Percentiles rank a stretch among this genome's conserved stretches.
These are phyloP conservation scores for Collybiopsis confluens DNA, from an alignment of 768 basidiomycete species.

Conservation along the genomic window DNA sequence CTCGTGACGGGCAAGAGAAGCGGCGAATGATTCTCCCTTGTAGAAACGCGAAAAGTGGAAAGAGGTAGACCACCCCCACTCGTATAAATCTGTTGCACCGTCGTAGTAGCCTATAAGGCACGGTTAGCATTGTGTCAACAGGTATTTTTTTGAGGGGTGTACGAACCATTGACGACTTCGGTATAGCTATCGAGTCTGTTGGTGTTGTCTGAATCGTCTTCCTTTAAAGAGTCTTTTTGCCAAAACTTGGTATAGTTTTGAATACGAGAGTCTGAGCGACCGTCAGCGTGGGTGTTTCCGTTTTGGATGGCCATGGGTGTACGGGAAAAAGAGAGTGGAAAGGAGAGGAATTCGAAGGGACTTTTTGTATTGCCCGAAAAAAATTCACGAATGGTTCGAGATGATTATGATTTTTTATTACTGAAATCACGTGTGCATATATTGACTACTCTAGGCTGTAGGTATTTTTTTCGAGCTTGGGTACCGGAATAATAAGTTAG, in stretches of 20 bases:
- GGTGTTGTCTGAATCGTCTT: conserved; percentile 60
- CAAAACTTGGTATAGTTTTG: conserved; percentile 89
- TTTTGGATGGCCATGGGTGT: background rate
- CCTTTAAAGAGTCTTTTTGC: conserved; percentile 76
- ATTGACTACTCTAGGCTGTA: conserved; percentile 41
- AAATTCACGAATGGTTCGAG: background rate
- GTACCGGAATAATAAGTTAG: conserved; percentile 3
- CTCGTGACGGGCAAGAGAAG: conserved; percentile 87
- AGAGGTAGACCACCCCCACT: conserved; percentile 87
- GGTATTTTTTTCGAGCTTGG: conserved; percentile 80
- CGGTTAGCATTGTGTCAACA: too few species aligned
- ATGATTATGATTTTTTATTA: background rate
- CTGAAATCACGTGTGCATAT: background rate
- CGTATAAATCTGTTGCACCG: conserved; percentile 92
- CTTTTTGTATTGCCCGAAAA: background rate
- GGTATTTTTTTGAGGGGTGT: too few species aligned
- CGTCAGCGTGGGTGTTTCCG: conserved; percentile 37
- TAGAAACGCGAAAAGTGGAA: conserved; percentile 99
- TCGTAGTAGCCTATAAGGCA: conserved; percentile 87
- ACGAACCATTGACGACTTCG: conserved; percentile 88
- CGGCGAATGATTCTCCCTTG: conserved; percentile 77
- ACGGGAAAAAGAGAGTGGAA: background rate
- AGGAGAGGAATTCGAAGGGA: background rate
- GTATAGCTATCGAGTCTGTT: conserved; percentile 80
- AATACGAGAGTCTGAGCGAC: conserved; percentile 63